Conservation (phyloP, 1,284 basidiomycete species). For the Cryptococcus wingfieldii region DNA sequence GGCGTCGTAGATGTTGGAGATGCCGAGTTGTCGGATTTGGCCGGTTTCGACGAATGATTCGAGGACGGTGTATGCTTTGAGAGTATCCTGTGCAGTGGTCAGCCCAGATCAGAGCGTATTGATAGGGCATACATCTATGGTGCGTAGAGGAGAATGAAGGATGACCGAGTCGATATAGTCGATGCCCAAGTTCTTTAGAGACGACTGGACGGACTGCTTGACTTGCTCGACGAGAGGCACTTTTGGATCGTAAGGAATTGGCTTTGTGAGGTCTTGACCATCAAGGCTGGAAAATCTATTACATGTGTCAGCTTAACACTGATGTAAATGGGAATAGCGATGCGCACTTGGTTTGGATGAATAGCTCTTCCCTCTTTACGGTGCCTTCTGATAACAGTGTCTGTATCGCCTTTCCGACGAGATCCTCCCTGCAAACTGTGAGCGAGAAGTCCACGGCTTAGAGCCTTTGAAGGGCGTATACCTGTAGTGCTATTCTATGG, state of each 20-base stretch:
- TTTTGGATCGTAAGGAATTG: slow-evolving; percentile 65
- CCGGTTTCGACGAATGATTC: slow-evolving; percentile 61
- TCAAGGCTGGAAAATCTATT: slow-evolving; percentile 64
- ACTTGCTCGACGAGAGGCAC: slow-evolving; percentile 61
- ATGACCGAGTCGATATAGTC: slow-evolving; percentile 69
- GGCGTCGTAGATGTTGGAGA: slow-evolving; percentile 72
- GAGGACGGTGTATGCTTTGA: slow-evolving; percentile 64
- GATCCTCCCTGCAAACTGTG: slow-evolving; percentile 58
- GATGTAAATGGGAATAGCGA: background rate
- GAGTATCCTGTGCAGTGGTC: slow-evolving; percentile 50
- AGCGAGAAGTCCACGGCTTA: background rate
- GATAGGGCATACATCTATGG: slow-evolving; percentile 44
- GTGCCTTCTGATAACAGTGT: slow-evolving; percentile 55
- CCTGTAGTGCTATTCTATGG: slow-evolving; percentile 61
- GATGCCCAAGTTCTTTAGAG: slow-evolving; percentile 63
- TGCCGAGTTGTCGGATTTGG: slow-evolving; percentile 61
- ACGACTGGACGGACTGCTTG: slow-evolving; percentile 59
- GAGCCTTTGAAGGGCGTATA: slow-evolving; percentile 27
- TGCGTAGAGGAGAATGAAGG: slow-evolving; percentile 67
- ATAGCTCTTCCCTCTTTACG: slow-evolving; percentile 61
- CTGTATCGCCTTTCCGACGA: slow-evolving; percentile 67
- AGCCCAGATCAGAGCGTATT: background rate
- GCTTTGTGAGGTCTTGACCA: slow-evolving; percentile 65
- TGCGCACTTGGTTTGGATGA: slow-evolving; percentile 69
- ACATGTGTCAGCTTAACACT: background rate